Evolutionary conservation across 2,329 filamentous ascomycete species (phyloP), one percentile per base, ranked within the genome.

Genomic region (Talaromyces sp.): DNA sequence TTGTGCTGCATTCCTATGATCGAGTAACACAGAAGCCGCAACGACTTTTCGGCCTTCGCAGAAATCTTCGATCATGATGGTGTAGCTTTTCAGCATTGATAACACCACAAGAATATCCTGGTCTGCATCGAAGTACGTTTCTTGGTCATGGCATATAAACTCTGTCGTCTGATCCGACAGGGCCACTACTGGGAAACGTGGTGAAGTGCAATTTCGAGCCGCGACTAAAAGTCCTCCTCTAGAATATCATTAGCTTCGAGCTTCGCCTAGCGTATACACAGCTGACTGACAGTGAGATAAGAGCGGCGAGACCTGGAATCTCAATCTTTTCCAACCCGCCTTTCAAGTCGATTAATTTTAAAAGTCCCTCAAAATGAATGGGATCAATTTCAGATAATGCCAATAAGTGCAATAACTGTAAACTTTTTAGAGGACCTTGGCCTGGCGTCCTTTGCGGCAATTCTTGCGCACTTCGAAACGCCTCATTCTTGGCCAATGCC

Each of bases 1-100:
- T 21, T 58, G 56, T 19, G 50, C 52, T 26, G n/a, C 31, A 21
- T 58, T 54, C 13, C 56, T 43, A n/a, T 54, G 56, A 26, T 58
- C 50, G 14, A 58, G 35, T 21, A 58, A 26, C 17, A 17, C n/a
- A 32, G 56, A 58, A 32, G 32, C 26, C 2, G 24, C 4, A 2
- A 58, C 24, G 26, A 46, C 27, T 35, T 59, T 46, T 10, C 51
- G 51, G 27, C 31, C 41, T n/a, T 51, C 27, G 56, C 41, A 58
- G n/a, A 51, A 58, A 51, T 56, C 26, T 24, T 56, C 54, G 5
- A 56, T 21, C 54, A 29, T 56, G 19, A 10, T 29, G 19, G 54
- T 56, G 35, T 56, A 56, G 21, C 24, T 56, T 13, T 46, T 46
- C 14, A 56, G 35, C 54, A 27, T 56, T 46, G 54, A 46, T 29